Base-by-base conservation (phyloP, 2,329 filamentous ascomycete species). In the Penicillium fuscoglaucum region DNA sequence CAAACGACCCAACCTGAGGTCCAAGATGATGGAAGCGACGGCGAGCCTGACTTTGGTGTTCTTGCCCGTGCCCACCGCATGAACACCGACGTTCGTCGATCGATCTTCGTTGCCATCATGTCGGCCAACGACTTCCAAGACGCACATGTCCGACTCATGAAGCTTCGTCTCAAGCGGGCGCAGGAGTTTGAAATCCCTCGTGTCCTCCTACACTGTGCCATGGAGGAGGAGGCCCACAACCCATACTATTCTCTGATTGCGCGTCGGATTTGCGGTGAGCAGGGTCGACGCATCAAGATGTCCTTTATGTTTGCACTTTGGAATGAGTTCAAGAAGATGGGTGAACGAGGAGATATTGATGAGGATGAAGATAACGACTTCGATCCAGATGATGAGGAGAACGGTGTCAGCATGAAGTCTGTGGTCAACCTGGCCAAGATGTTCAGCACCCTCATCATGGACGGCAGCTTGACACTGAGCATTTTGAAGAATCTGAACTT, bases 41-140 rank as follows among this genome's bases (percentile, higher is more conserved):
- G 70, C 3, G 71, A 79, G 48, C 76, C 89, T 1, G 90, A 96
- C 67, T 84, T 93, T 10, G 78, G 81, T 19, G 84, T 87, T 60
- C 84, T 96, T n/a, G 91, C 92, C 15, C 84, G 85, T 57, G 85
- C 90, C 46, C 89, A 96, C 64, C 87, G 91, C 21, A 91, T 97
- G 85, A 95, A 91, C 71, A 96, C 91, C 0, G 87, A 91, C 58
- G 84, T 95, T 21, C 88, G 93, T 46, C 86, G 91, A 53, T 90
- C 91, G n/a, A 96, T 99, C 59, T 99, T 99, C 74, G 84, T 96
- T 35, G 88, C 92, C 5, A 87, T 99, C 59, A 90, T 97, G 81
- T 93, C 90, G 12, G 90, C 91, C 1, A 85, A 84, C 10, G 91
- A 96, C 71, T 91, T 84, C 72, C 87, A 92, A 66, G 91, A 98